phyloP scores from a whole-genome alignment of 768 basidiomycete species.

The Paxillus ammoniavirescens region DNA sequence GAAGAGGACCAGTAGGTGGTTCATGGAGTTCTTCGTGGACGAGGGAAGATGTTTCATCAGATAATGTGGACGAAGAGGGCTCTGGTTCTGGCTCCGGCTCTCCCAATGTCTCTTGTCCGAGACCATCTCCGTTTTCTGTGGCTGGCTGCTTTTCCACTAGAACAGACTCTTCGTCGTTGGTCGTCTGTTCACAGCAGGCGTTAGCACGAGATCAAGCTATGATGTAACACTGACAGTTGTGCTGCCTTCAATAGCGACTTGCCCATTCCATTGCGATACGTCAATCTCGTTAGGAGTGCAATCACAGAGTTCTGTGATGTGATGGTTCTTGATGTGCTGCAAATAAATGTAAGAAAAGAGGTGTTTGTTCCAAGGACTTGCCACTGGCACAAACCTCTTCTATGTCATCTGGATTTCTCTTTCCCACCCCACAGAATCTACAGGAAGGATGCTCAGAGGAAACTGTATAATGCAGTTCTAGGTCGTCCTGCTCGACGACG shows the following conservation, averaged over 20 bases:
- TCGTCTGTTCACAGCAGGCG: slow-evolving; percentile 3
- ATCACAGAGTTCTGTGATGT: neutral
- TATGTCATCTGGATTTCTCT: slow-evolving; percentile 13
- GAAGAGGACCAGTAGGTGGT: neutral
- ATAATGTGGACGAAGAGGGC: neutral
- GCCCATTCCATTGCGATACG: neutral
- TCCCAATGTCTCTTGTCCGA: neutral
- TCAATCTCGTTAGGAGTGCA: slow-evolving; percentile 2
- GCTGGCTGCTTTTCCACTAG: neutral
- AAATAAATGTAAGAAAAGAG: slow-evolving; percentile 4
- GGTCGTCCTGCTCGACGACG: slow-evolving; percentile 17
- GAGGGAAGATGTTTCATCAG: neutral
- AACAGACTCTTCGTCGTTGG: neutral
- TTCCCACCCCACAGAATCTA: slow-evolving; percentile 16
- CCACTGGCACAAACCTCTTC: slow-evolving; percentile 17
- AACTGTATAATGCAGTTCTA: slow-evolving; percentile 23
- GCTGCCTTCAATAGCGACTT: neutral
- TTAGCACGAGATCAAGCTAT: slow-evolving; percentile 2
- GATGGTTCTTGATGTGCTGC: slow-evolving; percentile 21
- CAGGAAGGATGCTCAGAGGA: slow-evolving; percentile 23
- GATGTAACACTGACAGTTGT: slow-evolving; percentile 2
- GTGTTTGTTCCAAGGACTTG: neutral
- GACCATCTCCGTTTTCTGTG: neutral
- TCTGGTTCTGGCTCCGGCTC: neutral
- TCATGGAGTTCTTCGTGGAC: neutral